Conservation (phyloP, 441 rosid genomes). For the Brassica balearica region DNA sequence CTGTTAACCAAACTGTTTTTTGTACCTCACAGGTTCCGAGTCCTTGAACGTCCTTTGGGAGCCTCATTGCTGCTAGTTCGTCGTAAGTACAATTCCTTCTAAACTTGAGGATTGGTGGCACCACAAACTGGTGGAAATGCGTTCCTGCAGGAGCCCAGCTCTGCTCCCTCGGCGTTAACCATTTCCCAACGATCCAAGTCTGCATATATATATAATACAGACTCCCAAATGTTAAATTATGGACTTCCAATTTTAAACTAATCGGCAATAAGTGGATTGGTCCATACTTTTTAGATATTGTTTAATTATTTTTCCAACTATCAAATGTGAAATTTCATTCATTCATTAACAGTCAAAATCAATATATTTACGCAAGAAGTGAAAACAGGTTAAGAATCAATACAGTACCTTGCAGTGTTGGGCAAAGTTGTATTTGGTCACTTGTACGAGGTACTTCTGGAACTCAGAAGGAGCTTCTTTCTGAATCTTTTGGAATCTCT, state of each 20-base stretch:
- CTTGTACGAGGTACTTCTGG: conserved; percentile 83
- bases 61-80: conserved; percentile 91
- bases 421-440: conserved; percentile 91
- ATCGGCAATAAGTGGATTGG: too few relatives aligned
- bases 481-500: conserved; percentile 83
- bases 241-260: too few relatives aligned
- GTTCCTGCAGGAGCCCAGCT: conserved; percentile 93
- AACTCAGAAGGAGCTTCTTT: conserved; percentile 80
- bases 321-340: too few relatives aligned
- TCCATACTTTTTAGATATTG: too few relatives aligned
- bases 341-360: too few relatives aligned
- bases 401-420: conserved; percentile 75
- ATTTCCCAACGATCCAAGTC: conserved; percentile 55
- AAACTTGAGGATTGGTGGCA: conserved; percentile 85
- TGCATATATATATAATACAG: too few relatives aligned
- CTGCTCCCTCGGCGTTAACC: conserved; percentile 90
- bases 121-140: conserved; percentile 96
- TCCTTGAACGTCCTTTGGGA: conserved; percentile 86
- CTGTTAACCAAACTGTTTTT: background rate
- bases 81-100: conserved; percentile 90
- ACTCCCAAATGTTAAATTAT: too few relatives aligned
- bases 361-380: too few relatives aligned
- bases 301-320: too few relatives aligned
- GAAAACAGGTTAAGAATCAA: background rate
- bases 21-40: conserved; percentile 89